Percentiles rank a stretch among this genome's conserved stretches.
phyloP scores from a whole-genome alignment of 2,329 filamentous ascomycete species.

The Alternaria sp. region DNA sequence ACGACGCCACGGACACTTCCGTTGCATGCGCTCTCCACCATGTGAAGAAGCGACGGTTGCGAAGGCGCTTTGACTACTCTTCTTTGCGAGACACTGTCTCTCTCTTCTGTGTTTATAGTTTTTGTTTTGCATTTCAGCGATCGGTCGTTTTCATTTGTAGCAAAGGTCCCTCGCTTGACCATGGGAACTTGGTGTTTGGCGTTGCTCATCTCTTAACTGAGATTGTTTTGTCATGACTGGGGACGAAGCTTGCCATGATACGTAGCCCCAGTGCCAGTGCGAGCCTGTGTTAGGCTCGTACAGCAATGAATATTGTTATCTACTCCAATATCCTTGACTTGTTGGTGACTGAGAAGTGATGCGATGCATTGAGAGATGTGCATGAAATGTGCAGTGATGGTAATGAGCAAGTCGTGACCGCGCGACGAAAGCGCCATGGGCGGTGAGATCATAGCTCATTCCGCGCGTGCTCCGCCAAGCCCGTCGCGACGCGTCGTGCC shows the following conservation, averaged over 20 bases:
- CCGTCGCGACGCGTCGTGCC: constrained; percentile 39
- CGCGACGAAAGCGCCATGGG: constrained; percentile 3
- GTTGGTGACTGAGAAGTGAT: constrained; percentile 1
- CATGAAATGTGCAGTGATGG: neutral
- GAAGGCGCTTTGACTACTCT: constrained; percentile 16
- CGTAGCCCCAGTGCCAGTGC: constrained; percentile 39
- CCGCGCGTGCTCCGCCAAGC: constrained; percentile 40
- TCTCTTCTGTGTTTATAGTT: constrained; percentile 34
- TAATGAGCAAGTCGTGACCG: neutral
- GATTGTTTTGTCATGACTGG: constrained; percentile 10
- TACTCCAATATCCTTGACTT: constrained; percentile 4
- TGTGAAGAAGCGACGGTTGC: constrained; percentile 26
- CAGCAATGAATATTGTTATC: constrained; percentile 32
- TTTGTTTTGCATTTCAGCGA: constrained; percentile 51
- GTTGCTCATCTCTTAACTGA: constrained; percentile 22
- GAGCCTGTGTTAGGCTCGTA: constrained; percentile 32
- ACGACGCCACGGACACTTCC: constrained; percentile 74
- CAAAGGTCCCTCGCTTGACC: constrained; percentile 45
- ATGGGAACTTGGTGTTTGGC: constrained; percentile 38
- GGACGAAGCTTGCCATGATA: constrained; percentile 13
- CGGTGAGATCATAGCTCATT: constrained; percentile 31
- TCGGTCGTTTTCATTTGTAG: constrained; percentile 30
- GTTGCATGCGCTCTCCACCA: constrained; percentile 47
- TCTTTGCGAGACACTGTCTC: constrained; percentile 30
- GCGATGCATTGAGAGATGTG: constrained; percentile 1